These are phyloP conservation scores for Psilocybe mexicana DNA, from an alignment of 1,284 basidiomycete species.

Conservation along the genomic window DNA sequence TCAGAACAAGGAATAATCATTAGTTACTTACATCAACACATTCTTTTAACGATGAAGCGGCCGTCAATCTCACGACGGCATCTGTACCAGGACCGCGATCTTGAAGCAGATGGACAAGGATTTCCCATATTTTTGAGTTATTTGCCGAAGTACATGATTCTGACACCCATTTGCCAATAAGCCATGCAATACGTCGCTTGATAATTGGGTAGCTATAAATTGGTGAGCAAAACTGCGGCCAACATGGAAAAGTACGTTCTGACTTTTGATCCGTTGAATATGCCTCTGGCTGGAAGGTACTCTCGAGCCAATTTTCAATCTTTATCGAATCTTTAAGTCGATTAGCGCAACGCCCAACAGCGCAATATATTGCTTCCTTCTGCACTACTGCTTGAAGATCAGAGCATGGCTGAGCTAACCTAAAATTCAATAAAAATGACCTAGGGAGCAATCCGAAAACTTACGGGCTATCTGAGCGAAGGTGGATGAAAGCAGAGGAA, in stretches of 20 bases:
- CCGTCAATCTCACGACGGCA: constrained; percentile 79
- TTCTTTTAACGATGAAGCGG: constrained; percentile 73
- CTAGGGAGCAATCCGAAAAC: constrained; percentile 9
- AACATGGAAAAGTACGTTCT: constrained; percentile 18
- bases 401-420: constrained; percentile 50
- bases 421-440: constrained; percentile 1
- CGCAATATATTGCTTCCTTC: constrained; percentile 88
- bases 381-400: constrained; percentile 70
- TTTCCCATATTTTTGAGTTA: constrained; percentile 74
- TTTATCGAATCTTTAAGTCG: constrained; percentile 66
- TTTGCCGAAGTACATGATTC: constrained; percentile 65
- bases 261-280: constrained; percentile 58
- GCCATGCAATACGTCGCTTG: constrained; percentile 88
- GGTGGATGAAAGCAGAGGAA: constrained; percentile 59
- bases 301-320: constrained; percentile 67
- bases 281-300: constrained; percentile 58
- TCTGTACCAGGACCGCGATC: constrained; percentile 74
- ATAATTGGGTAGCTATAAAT: constrained; percentile 75
- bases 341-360: constrained; percentile 78
- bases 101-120: constrained; percentile 72
- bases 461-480: constrained; percentile 41
- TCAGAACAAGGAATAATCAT: background rate
- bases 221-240: background rate
- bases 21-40: constrained; percentile 72
- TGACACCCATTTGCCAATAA: constrained; percentile 82